Base-by-base conservation (phyloP, 345 rosid species). In the Mallotus nudiflorus region DNA sequence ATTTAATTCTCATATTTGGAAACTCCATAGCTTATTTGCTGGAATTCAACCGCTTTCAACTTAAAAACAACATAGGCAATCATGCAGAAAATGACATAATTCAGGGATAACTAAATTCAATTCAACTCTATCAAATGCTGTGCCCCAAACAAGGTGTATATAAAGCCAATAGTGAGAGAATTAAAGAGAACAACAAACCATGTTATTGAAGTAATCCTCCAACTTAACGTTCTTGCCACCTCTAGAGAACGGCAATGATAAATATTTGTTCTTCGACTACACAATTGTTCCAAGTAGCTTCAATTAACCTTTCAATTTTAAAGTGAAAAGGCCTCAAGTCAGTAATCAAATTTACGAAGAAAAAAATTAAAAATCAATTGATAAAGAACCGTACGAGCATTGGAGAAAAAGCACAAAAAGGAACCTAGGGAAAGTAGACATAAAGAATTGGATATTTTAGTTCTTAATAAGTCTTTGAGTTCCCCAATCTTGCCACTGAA, bases 381-480 rank as follows among this genome's bases (percentile, higher is more conserved):
- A 1, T n/a, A n/a, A n/a, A n/a, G n/a, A n/a, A n/a, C n/a, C n/a
- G n/a, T n/a, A n/a, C n/a, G n/a, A n/a, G n/a, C n/a, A n/a, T n/a
- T n/a, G n/a, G n/a, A n/a, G n/a, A n/a, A n/a, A n/a, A n/a, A n/a
- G n/a, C n/a, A n/a, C n/a, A 20, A 19, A 49, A n/a, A 6, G 45
- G 1, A 40, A 89, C 91, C 90, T 86, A 91, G 69, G 88, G 85
- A 33, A 83, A 86, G 70, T 89, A 86, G 71, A 93, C 83, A 85
- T 89, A 93, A 37, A 93, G 96, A 67, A 89, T 69, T 8, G 97
- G 98, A 82, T 87, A n/a, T 93, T 73, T 89, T 87, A 69, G 90
- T 78, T 49, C 90, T 90, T n/a, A n/a, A n/a, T 66, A 93, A 71
- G 45, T 85, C 81, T 76, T 85, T 86, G 78, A 93, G 92, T 71